phyloP scores from a whole-genome alignment of 768 basidiomycete genomes.

The Phlebiopsis gigantea region DNA sequence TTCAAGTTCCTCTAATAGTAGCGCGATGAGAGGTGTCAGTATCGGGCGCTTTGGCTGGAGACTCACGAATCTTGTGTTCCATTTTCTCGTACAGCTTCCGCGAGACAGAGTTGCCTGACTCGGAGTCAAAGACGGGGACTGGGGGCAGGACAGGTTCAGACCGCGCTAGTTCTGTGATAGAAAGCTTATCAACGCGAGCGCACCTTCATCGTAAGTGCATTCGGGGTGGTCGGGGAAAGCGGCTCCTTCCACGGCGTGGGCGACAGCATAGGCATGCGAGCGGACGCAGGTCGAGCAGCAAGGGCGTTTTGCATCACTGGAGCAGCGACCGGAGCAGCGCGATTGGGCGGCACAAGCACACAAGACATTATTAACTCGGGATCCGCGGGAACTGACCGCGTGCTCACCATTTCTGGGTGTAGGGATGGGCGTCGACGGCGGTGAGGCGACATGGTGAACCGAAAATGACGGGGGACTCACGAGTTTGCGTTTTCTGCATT shows the following conservation, averaged over 20 bases:
- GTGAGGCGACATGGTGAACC: background rate
- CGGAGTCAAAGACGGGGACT: slow-evolving; percentile 36
- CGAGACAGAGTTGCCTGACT: slow-evolving; percentile 39
- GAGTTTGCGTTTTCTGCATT: slow-evolving; percentile 72
- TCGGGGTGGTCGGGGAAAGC: slow-evolving; percentile 53
- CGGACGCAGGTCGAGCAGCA: slow-evolving; percentile 69
- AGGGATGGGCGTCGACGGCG: background rate
- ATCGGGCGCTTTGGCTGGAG: background rate
- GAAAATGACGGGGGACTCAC: slow-evolving; percentile 19
- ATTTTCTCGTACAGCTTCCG: slow-evolving; percentile 59
- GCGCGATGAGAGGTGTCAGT: background rate
- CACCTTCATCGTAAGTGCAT: slow-evolving; percentile 77
- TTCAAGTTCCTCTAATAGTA: slow-evolving; percentile 72
- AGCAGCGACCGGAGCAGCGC: background rate
- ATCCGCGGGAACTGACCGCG: slow-evolving; percentile 41
- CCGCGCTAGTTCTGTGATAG: background rate
- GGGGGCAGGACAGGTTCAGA: background rate
- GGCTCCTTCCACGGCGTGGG: slow-evolving; percentile 56
- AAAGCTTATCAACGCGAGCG: slow-evolving; percentile 14
- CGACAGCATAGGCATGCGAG: slow-evolving; percentile 66
- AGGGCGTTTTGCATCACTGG: slow-evolving; percentile 70
- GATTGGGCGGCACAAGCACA: background rate
- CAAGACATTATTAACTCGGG: slow-evolving; percentile 26
- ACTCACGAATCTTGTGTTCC: slow-evolving; percentile 64
- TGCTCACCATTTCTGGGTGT: slow-evolving; percentile 23